These are phyloP conservation scores for Paradendryphiella salina DNA, from an alignment of 2,329 filamentous ascomycete genomes.

Conservation along the genomic window DNA sequence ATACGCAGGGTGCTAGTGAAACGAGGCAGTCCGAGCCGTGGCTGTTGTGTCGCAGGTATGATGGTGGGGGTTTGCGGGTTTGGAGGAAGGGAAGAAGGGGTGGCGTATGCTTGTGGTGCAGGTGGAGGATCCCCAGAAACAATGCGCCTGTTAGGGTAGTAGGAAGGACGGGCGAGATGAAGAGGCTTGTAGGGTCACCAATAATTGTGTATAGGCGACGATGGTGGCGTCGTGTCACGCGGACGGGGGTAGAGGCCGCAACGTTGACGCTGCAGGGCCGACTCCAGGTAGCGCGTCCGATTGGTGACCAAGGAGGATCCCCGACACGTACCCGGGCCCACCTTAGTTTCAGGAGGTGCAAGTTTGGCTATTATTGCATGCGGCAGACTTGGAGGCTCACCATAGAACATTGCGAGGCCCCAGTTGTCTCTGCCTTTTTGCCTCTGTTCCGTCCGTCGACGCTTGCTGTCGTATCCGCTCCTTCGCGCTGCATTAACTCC, in stretches of 20 bases:
- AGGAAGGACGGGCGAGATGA: too few relatives aligned
- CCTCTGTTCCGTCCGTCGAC: constrained; percentile 10
- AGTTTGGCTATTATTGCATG: constrained; percentile 21
- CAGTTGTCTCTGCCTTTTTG: constrained; percentile 4
- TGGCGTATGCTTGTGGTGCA: not conserved
- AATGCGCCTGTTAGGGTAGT: too few relatives aligned
- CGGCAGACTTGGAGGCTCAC: constrained; percentile 1
- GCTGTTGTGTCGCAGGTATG: not conserved
- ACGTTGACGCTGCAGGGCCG: constrained; percentile 31
- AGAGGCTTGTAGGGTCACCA: not conserved
- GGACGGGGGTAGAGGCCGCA: constrained; percentile 17
- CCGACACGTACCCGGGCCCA: constrained; percentile 22
- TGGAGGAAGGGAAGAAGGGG: not conserved
- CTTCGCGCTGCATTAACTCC: constrained; percentile 28
- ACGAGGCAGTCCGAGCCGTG: constrained; percentile 17
- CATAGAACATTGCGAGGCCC: constrained; percentile 14
- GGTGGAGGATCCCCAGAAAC: not conserved
- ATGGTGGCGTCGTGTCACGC: constrained; percentile 13
- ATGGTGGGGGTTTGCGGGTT: not conserved
- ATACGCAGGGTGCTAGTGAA: constrained; percentile 17
- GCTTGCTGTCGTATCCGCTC: constrained; percentile 35
- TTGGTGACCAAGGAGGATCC: constrained; percentile 24
- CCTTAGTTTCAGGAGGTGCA: constrained; percentile 29
- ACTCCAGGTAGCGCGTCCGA: constrained; percentile 17
- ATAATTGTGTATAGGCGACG: constrained; percentile 3